Conservation (phyloP, 768 basidiomycete species). For the Collybia nuda region DNA sequence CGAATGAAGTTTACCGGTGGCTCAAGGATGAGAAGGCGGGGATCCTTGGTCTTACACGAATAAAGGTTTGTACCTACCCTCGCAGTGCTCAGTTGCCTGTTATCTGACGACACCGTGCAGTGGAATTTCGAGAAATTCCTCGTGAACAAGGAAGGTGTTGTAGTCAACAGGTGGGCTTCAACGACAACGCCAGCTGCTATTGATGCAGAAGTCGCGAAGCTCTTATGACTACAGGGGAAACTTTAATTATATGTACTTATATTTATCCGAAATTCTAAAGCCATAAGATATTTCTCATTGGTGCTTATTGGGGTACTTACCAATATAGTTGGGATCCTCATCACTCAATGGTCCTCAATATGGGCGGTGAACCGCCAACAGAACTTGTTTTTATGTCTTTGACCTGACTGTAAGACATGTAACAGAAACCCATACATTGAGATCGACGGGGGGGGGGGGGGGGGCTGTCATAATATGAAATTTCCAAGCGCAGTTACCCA, state of each 20-base stretch:
- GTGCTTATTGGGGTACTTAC: too few species aligned
- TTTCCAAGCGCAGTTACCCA: constrained; percentile 24
- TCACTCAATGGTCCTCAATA: too few species aligned
- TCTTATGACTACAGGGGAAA: constrained; percentile 34
- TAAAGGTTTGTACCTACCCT: constrained; percentile 54
- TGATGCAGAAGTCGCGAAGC: constrained; percentile 61
- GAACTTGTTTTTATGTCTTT: too few species aligned
- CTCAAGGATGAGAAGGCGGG: constrained; percentile 81
- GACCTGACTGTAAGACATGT: too few species aligned
- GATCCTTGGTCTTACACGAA: constrained; percentile 65
- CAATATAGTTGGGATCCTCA: too few species aligned
- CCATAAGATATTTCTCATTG: too few species aligned
- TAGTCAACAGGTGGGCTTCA: constrained; percentile 75
- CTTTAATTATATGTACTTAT: constrained; percentile 2
- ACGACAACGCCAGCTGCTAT: constrained; percentile 70
- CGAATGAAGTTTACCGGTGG: constrained; percentile 84
- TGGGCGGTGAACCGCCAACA: too few species aligned
- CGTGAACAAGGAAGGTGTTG: constrained; percentile 73
- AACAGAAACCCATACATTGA: too few species aligned
- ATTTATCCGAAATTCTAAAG: constrained; percentile 2
- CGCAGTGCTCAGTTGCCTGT: neutral
- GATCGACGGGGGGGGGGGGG: too few species aligned
- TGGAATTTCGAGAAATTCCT: constrained; percentile 96
- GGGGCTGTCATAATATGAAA: too few species aligned
- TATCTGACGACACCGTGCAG: constrained; percentile 30